phyloP scores from a whole-genome alignment of 1,284 basidiomycete species.

The Lentinula novae-zelandiae region DNA sequence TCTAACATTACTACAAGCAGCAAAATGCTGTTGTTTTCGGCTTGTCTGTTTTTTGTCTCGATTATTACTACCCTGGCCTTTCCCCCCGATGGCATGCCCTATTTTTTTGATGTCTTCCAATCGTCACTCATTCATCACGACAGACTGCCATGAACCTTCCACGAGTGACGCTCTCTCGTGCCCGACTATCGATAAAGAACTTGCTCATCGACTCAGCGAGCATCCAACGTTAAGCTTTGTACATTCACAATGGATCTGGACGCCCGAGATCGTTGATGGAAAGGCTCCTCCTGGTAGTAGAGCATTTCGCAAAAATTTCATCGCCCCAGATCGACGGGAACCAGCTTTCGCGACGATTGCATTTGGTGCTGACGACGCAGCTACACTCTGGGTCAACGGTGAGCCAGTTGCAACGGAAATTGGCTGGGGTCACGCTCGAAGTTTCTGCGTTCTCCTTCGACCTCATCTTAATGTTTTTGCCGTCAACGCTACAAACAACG shows the following conservation, averaged over 20 bases:
- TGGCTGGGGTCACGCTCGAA: slow-evolving; percentile 15
- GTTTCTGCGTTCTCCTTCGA: slow-evolving; percentile 23
- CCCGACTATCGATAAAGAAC: background rate
- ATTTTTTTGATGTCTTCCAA: no score
- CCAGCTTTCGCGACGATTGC: slow-evolving; percentile 15
- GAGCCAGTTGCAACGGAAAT: slow-evolving; percentile 17
- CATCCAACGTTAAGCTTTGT: background rate
- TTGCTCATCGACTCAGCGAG: background rate
- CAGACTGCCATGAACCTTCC: background rate
- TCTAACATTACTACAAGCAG: background rate
- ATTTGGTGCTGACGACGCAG: slow-evolving; percentile 20
- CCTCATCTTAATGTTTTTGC: slow-evolving; percentile 25
- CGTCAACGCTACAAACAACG: slow-evolving; percentile 18
- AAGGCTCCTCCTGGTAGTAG: slow-evolving; percentile 1
- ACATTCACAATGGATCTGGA: slow-evolving; percentile 6
- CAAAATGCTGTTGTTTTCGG: background rate
- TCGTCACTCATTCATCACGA: background rate
- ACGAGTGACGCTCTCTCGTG: background rate
- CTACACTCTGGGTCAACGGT: slow-evolving; percentile 26
- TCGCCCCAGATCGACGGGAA: slow-evolving; percentile 17
- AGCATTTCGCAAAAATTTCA: slow-evolving; percentile 24
- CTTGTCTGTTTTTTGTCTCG: background rate
- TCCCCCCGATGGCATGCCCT: background rate
- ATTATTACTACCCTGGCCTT: background rate
- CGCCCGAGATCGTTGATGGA: background rate